Conservation (phyloP, 2,329 filamentous ascomycete species). For the Tolypocladium tundrense region DNA sequence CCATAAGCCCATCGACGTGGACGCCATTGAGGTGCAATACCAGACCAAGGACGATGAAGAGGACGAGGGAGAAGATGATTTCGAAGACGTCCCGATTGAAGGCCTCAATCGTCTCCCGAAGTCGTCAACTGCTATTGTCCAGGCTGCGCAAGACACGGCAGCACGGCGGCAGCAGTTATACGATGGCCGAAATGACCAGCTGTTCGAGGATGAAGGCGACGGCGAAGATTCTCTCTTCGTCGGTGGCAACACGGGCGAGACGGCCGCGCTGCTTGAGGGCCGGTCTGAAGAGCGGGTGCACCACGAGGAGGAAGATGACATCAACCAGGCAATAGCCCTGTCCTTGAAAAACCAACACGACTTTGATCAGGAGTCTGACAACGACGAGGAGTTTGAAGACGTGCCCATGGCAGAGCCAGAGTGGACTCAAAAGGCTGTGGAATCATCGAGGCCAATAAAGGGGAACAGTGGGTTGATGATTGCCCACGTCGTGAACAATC, state of each 20-base stretch:
- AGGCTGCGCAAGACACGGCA: slow-evolving; percentile 15
- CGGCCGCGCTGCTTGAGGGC: slow-evolving; percentile 9
- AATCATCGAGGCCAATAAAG: slow-evolving; percentile 38
- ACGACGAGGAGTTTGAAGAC: slow-evolving; percentile 39
- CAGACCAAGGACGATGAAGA: slow-evolving; percentile 51
- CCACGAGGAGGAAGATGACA: slow-evolving; percentile 45
- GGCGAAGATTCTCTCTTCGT: slow-evolving; percentile 39
- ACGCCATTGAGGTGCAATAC: slow-evolving; percentile 50
- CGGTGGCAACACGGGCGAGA: slow-evolving; percentile 17
- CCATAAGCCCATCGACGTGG: slow-evolving; percentile 87
- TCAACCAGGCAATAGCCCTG: slow-evolving; percentile 73
- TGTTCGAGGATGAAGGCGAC: slow-evolving; percentile 27
- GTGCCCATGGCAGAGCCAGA: slow-evolving; percentile 32
- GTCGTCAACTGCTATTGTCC: slow-evolving; percentile 10
- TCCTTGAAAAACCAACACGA: slow-evolving; percentile 61
- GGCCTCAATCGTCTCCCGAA: slow-evolving; percentile 78
- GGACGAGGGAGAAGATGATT: slow-evolving; percentile 63
- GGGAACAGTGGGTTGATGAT: slow-evolving; percentile 50
- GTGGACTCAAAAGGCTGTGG: slow-evolving; percentile 46
- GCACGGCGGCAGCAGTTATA: slow-evolving; percentile 18
- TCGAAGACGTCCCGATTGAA: slow-evolving; percentile 88
- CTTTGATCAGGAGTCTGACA: slow-evolving; percentile 22
- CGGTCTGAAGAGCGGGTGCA: slow-evolving; percentile 27
- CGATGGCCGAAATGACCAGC: slow-evolving; percentile 6
- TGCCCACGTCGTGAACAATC: slow-evolving; percentile 64